Base-by-base conservation (phyloP, 108 stramenopile genomes). In the Mediolabrus comicus region DNA sequence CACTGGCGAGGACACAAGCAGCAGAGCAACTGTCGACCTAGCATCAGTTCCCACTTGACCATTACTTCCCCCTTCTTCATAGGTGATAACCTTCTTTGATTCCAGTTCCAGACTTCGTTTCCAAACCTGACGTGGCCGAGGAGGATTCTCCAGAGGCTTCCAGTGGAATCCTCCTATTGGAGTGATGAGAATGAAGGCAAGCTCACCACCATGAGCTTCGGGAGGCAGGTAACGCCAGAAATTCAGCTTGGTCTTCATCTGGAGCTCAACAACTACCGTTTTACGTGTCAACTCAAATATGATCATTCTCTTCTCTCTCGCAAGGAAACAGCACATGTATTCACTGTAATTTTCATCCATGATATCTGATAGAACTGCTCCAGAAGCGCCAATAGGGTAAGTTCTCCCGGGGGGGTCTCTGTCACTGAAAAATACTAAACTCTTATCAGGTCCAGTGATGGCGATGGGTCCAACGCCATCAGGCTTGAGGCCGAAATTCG, bases 161-260 rank as follows among this genome's bases (percentile, higher is more conserved):
- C 91, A 92, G 62, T 92, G 89, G 66, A 95, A 95, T 16, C 91
- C 94, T 9, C 91, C 94, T 26, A 95, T 85, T 3, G 94, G 94
- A 12, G 94, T 95, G 22, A 95, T 86, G 26, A 95, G 73, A 81
- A 91, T 80, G 72, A 90, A 95, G 26, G 84, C 85, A 14, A 95
- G 75, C 11, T 87, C 83, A 55, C 83, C 78, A 22, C 90, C 90
- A 41, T 88, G 86, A 2, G 87, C 88, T 57, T 92, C 89, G 9
- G 88, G 88, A 30, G 94, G 94, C 30, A 95, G 77, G 39, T 87
- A 95, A 17, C 94, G 75, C 94, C 94, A 95, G 52, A 80, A 95
- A 68, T 95, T 95, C n/a, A 95, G 79, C 58, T 95, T 95, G 4
- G 94, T 95, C 31, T 92, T 95, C 94, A 95, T 95, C 82, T 95